Percentiles rank a stretch among this genome's conserved stretches.
These are phyloP conservation scores for Westerdykella sp. DNA, from an alignment of 2,329 filamentous ascomycete genomes.

Conservation along the genomic window DNA sequence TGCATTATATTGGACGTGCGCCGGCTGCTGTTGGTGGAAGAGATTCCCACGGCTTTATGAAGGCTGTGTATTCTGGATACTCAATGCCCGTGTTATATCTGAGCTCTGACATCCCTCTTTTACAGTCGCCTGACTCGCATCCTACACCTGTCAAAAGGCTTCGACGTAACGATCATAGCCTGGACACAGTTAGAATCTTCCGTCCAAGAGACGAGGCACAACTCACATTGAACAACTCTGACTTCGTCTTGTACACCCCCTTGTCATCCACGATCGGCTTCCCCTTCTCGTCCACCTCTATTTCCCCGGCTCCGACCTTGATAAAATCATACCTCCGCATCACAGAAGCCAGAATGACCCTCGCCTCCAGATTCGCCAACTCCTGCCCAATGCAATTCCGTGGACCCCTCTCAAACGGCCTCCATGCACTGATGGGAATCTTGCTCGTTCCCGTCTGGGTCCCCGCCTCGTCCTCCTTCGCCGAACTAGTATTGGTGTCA, in stretches of 20 bases:
- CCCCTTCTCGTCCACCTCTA: constrained; percentile 20
- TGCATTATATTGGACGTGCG: too few species aligned
- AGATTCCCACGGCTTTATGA: too few species aligned
- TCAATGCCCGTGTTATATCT: too few species aligned
- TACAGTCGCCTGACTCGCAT: constrained; percentile 20
- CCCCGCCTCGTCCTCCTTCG: constrained; percentile 10
- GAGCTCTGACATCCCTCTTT: background rate
- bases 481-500: constrained; percentile 18
- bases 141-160: constrained; percentile 26
- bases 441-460: constrained; percentile 10
- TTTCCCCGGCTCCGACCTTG: constrained; percentile 30
- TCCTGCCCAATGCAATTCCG: constrained; percentile 56
- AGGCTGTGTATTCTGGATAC: too few species aligned
- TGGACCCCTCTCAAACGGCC: constrained; percentile 51
- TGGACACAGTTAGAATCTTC: constrained; percentile 10
- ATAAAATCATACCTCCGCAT: constrained; percentile 30
- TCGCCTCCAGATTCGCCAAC: constrained; percentile 49
- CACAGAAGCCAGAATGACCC: constrained; percentile 44
- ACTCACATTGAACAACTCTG: constrained; percentile 32
- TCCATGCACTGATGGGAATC: constrained; percentile 44
- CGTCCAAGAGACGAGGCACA: background rate
- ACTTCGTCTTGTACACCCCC: constrained; percentile 25
- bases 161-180: constrained; percentile 27
- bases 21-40: too few species aligned
- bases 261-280: constrained; percentile 20